Evolutionary conservation across 202 grass and related monocot genomes (phyloP).

Genomic region (Dendrocalamus latiflorus): DNA sequence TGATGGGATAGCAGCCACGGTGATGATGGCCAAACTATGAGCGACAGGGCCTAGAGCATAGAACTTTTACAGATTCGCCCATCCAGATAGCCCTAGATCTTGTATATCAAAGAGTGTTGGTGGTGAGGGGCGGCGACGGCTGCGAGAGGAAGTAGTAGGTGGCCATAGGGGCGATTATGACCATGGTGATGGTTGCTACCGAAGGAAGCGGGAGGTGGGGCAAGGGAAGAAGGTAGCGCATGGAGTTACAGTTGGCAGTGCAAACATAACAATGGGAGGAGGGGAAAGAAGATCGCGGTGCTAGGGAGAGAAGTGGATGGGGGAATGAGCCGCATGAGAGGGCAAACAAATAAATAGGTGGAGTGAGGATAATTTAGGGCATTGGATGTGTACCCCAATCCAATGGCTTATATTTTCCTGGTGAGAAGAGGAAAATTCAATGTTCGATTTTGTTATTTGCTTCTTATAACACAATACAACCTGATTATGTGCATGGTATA

Average conservation of each 20-base stretch:
- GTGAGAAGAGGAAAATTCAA: neutral
- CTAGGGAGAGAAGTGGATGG: neutral
- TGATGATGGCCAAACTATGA: neutral
- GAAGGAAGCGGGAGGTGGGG: neutral
- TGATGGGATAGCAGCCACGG: neutral
- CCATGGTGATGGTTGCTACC: neutral
- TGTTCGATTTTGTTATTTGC: neutral
- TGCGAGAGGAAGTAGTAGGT: neutral
- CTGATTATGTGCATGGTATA: no score
- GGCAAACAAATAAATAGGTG: neutral
- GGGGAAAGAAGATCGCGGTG: no score
- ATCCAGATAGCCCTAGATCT: neutral
- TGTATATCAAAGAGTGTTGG: neutral
- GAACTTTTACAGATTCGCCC: neutral
- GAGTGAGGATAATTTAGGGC: rapidly evolving
- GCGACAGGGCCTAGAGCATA: neutral
- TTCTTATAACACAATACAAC: neutral
- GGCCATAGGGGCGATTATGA: neutral
- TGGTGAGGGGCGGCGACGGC: neutral
- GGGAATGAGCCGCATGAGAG: neutral
- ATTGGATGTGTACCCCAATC: neutral
- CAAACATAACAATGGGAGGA: neutral
- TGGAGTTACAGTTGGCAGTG: no score
- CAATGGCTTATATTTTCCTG: neutral
- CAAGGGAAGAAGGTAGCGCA: neutral